Percentiles rank a stretch among this genome's conserved stretches.
Conservation (phyloP, 139 green algal species). For the Yamagishiella unicocca region DNA sequence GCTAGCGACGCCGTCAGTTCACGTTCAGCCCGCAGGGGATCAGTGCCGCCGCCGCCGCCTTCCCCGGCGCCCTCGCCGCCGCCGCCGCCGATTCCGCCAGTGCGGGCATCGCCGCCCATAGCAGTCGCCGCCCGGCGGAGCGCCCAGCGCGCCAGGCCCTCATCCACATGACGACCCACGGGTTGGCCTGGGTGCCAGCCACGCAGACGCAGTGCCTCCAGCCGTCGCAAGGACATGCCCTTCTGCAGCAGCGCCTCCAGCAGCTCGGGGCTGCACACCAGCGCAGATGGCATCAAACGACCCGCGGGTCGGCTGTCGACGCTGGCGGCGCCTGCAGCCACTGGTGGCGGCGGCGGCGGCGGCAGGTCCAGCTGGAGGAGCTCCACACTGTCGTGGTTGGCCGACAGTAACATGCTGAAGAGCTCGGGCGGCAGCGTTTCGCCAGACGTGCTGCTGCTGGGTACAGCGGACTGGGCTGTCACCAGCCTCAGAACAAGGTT, state of each 20-base stretch:
- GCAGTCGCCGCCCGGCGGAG: too few species aligned
- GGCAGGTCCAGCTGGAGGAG: constrained; percentile 7
- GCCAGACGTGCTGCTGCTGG: too few species aligned
- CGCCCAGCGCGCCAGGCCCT: too few species aligned
- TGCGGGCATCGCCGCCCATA: too few species aligned
- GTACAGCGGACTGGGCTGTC: background rate
- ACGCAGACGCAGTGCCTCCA: constrained; percentile 3
- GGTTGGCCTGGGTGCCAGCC: background rate
- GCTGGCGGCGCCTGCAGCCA: background rate
- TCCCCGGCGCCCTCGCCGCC: too few species aligned
- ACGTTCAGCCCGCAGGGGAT: too few species aligned
- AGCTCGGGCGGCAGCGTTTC: too few species aligned
- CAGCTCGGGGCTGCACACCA: background rate
- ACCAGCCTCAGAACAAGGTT: background rate
- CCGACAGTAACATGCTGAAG: constrained; percentile 8
- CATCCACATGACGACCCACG: too few species aligned
- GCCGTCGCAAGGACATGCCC: constrained; percentile 9
- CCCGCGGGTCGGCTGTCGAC: background rate
- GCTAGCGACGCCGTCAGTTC: too few species aligned
- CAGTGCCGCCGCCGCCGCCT: too few species aligned
- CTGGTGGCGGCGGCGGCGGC: background rate
- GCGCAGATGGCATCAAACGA: background rate
- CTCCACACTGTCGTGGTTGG: background rate
- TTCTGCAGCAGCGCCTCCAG: background rate
- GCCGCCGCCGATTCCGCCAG: too few species aligned